Conservation (phyloP, 805 yeast species). For the Candida ortonii region DNA sequence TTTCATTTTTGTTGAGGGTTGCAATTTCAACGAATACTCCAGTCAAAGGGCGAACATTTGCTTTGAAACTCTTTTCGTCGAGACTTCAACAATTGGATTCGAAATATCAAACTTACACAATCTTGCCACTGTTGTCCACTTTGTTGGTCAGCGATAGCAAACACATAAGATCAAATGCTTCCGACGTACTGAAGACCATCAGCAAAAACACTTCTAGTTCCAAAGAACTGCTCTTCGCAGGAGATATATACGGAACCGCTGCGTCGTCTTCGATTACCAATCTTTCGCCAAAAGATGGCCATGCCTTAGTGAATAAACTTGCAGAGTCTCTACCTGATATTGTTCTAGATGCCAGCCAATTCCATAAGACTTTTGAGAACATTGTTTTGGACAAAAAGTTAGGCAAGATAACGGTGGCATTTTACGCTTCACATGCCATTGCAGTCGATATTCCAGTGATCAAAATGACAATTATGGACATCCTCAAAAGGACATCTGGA, state of each 20-base stretch:
- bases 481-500: constrained; percentile 40
- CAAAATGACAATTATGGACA: constrained; percentile 48
- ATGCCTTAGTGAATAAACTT: constrained; percentile 39
- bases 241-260: constrained; percentile 55
- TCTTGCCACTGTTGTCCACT: constrained; percentile 57
- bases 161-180: constrained; percentile 46
- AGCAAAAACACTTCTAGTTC: constrained; percentile 31
- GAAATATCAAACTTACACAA: constrained; percentile 41
- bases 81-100: constrained; percentile 36
- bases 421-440: constrained; percentile 67
- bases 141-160: constrained; percentile 51
- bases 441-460: constrained; percentile 50
- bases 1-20: constrained; percentile 60
- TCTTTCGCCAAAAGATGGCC: constrained; percentile 66
- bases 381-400: constrained; percentile 49
- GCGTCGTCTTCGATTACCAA: constrained; percentile 46
- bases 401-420: constrained; percentile 57
- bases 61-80: constrained; percentile 42
- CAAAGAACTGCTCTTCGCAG: constrained; percentile 47
- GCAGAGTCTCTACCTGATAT: constrained; percentile 40
- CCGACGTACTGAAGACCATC: constrained; percentile 38
- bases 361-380: constrained; percentile 35
- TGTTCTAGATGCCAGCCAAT: constrained; percentile 48
- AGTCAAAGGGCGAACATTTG: constrained; percentile 47
- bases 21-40: constrained; percentile 60